Evolutionary conservation across 768 basidiomycete genomes (phyloP).

Genomic region (Trametes elegans): DNA sequence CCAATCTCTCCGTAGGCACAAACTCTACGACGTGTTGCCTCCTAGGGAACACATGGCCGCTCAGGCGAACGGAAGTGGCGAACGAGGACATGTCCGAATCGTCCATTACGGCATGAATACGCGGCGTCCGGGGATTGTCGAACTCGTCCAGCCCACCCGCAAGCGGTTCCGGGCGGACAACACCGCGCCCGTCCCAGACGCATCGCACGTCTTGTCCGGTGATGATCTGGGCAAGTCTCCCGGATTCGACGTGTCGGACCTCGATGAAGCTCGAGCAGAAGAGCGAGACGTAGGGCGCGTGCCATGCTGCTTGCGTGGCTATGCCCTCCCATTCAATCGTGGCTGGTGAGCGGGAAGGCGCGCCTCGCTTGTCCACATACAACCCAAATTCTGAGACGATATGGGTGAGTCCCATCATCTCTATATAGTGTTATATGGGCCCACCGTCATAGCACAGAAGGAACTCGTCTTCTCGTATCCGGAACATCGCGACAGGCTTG

Average conservation of each 20-base stretch:
- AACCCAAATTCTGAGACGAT: conserved; percentile 44
- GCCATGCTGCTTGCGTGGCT: conserved; percentile 46
- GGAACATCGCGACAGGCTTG: conserved; percentile 47
- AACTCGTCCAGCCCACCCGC: background rate
- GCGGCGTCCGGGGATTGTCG: conserved; percentile 13
- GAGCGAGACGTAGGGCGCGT: conserved; percentile 44
- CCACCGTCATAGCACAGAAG: conserved; percentile 48
- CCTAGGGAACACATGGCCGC: background rate
- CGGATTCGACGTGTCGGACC: conserved; percentile 40
- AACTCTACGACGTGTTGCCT: conserved; percentile 10
- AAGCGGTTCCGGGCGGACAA: background rate
- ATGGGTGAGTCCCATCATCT: too few relatives aligned
- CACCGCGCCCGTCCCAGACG: conserved; percentile 44
- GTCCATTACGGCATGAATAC: conserved; percentile 12
- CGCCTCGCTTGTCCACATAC: conserved; percentile 49
- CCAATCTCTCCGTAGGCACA: conserved; percentile 10
- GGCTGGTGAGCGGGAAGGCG: conserved; percentile 37
- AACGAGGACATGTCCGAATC: conserved; percentile 5
- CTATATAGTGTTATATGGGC: too few relatives aligned
- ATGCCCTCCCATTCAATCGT: conserved; percentile 51
- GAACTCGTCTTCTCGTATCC: conserved; percentile 48
- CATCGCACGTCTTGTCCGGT: conserved; percentile 39
- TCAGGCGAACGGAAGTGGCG: background rate
- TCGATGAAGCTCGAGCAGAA: conserved; percentile 45
- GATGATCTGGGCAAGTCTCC: conserved; percentile 37